A percentile compares a stretch with the other conserved stretches of the same genome.
Conservation (phyloP, 2,329 filamentous ascomycete genomes). For the Diaporthe australafricana region DNA sequence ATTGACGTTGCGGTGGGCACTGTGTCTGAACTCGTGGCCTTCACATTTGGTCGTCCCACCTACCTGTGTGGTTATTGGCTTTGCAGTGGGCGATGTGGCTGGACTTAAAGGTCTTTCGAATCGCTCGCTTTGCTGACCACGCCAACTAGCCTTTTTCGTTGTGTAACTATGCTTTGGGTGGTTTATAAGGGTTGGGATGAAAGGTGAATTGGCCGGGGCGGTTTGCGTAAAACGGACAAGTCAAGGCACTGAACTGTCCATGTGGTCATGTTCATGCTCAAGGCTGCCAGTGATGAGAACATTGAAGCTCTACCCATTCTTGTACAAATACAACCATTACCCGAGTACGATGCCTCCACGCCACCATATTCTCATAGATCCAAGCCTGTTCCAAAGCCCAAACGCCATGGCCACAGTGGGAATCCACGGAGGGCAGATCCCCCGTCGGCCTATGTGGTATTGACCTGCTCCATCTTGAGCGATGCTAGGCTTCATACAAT, state of each 20-base stretch:
- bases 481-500: neutral
- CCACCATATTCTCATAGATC: neutral
- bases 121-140: neutral
- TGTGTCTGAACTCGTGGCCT: constrained; percentile 6
- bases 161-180: neutral
- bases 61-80: constrained; percentile 11
- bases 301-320: too few species aligned
- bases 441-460: neutral
- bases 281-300: too few species aligned
- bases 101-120: neutral
- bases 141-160: constrained; percentile 9
- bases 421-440: neutral
- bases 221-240: neutral
- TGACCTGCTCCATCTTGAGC: neutral
- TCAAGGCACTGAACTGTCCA: neutral
- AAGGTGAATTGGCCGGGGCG: neutral
- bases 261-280: too few species aligned
- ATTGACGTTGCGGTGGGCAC: constrained; percentile 13
- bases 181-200: neutral
- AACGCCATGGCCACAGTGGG: neutral
- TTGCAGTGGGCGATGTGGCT: constrained; percentile 8
- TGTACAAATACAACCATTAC: neutral
- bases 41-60: neutral
- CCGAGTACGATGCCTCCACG: neutral
- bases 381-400: neutral